Base-by-base conservation (phyloP, 441 rosid species). In the Jatropha podagrica region DNA sequence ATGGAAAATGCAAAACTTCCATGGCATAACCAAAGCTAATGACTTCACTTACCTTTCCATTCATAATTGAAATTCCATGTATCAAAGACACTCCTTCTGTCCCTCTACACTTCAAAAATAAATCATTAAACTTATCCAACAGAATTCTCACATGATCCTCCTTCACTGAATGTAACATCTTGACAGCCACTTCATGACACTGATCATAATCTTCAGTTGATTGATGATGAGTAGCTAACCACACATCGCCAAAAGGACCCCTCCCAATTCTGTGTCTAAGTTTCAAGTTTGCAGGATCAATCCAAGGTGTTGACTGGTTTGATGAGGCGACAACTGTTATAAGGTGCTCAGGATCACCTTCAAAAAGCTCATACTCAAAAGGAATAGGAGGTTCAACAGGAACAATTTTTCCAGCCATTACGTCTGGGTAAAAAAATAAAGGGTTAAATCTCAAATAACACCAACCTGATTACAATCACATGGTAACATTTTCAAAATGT, bases 171-270 rank as follows among this genome's bases (percentile, higher is more conserved):
- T 86, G 86, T 66, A 95, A 81, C 90, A 93, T 87, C 86, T 95
- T 95, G 64, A 91, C 81, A 65, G 92, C 96, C 41, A 95, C 97
- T 82, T 95, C 99, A 78, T 87, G 89, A 74, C 69, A 83, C 81
- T 89, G 92, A 69, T 88, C 89, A 69, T 81, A 91, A 79, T 89
- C 97, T 17, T 79, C 79, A 26, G 85, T 81, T 0, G 89, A 88
- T 42, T 80, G 89, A 81, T 90, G 93, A 88, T 80, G 89, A 76
- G 98, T 93, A 60, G 94, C 98, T 56, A 95, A 78, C 97, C 98
- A 95, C 75, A 90, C 91, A 85, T 93, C 99, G 51, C 98, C 98
- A 74, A 93, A 93, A 38, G 90, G 88, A 27, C 99, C 99, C 86
- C 95, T 86, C 73, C 99, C 99, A 58, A 95, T 91, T 64, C 98